Base-by-base conservation (phyloP, 2,329 filamentous ascomycete species). In the Alternaria alternata region DNA sequence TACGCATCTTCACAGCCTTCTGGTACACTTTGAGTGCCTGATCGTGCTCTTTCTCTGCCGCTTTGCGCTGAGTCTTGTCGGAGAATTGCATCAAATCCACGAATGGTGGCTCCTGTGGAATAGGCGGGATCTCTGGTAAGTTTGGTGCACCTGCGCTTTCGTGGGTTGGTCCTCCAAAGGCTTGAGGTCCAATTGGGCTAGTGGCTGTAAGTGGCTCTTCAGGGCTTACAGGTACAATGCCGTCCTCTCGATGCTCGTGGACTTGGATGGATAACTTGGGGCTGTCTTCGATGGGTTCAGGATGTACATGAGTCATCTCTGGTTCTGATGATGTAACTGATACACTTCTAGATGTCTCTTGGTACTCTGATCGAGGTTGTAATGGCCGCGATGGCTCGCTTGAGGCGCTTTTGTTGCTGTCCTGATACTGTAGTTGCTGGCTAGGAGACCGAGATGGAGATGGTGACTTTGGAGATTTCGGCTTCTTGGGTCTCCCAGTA, bases 21-120 rank as follows among this genome's bases (percentile, higher is more conserved):
- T 90, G 85, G 72, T 92, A 90, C 8, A 83, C 82, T 71, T 91
- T 91, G 32, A 87, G 81, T 1, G 83, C 81, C 12, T 85, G 84
- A 52, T 87, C 86, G 56, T 88, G 83, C 68, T 92, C 89, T 58
- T 89, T 91, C 68, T 92, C 88, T 1, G 88, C 89, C 41, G 88
- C 83, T 68, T 91, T 92, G 8, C 87, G 86, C 28, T 86, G 81
- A 7, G 87, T 85, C 69, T 89, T 89, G 76, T 92, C 88, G 2
- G 84, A 79, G 72, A 87, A 89, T 47, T 82, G 79, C 44, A 82
- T 81, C 1, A 89, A 75, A 66, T 93, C 84, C 2, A 89, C 85
- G 3, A 82, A 78, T 2, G 81, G 71, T 2, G 88, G 88, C 51
- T 85, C 81, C 5, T 79, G 64, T 1, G 90, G 90, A 4, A 84